Conservation (phyloP, 78 protist species). For the Bodo saltans region DNA sequence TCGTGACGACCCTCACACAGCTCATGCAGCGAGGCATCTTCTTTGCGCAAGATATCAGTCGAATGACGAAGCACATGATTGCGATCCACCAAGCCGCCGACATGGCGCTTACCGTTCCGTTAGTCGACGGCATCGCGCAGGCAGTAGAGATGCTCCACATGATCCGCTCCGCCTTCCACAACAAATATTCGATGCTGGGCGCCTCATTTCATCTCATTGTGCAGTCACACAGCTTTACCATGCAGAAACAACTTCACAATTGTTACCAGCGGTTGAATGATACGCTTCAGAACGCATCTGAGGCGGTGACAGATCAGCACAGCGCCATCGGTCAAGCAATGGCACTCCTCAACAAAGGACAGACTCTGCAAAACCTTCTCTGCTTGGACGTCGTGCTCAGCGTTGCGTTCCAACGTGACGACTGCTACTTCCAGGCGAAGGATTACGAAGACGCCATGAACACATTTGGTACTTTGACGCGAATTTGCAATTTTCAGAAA, state of each 20-base stretch:
- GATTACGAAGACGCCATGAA: conserved; percentile 35
- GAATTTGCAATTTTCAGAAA: conserved; percentile 31
- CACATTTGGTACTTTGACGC: conserved; percentile 38
- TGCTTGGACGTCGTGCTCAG: not conserved
- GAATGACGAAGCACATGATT: not conserved
- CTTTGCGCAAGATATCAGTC: not conserved
- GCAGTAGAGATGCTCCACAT: not conserved
- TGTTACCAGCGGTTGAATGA: not conserved
- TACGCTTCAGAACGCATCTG: not conserved
- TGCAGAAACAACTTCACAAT: not conserved
- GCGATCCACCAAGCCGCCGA: not conserved
- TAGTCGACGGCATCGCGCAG: not conserved
- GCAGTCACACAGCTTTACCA: not conserved
- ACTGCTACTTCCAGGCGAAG: conserved; percentile 11
- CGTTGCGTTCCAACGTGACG: not conserved
- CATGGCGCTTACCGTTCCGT: not conserved
- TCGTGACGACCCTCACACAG: not conserved
- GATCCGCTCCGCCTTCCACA: not conserved
- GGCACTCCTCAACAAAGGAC: not conserved
- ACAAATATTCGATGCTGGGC: not conserved
- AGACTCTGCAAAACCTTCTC: not conserved
- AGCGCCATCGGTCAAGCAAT: not conserved
- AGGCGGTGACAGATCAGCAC: not conserved
- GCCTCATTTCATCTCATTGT: not conserved
- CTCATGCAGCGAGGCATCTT: not conserved